Conservation (phyloP, 805 yeast species). For the Brettanomyces nanus region DNA sequence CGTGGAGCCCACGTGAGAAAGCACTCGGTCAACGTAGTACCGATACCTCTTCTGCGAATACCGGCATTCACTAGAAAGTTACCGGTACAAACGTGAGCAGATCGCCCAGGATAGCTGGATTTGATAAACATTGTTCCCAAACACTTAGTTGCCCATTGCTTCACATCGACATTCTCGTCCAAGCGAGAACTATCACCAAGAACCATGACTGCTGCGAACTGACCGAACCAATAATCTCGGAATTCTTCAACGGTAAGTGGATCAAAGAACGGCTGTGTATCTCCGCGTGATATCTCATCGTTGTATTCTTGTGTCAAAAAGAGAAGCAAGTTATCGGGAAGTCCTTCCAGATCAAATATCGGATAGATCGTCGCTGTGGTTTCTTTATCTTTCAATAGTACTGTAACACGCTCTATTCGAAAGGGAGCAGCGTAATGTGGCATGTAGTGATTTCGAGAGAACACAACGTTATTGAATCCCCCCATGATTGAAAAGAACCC, state of each 20-base stretch:
- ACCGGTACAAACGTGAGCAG: constrained; percentile 88
- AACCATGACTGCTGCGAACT: constrained; percentile 69
- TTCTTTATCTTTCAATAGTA: constrained; percentile 76
- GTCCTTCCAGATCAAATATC: constrained; percentile 50
- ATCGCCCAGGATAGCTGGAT: constrained; percentile 88
- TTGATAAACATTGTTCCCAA: constrained; percentile 79
- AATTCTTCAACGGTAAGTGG: constrained; percentile 69
- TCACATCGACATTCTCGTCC: constrained; percentile 30
- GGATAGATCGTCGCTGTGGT: constrained; percentile 94
- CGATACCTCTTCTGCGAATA: constrained; percentile 87
- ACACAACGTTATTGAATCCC: constrained; percentile 24
- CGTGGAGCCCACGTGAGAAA: constrained; percentile 86
- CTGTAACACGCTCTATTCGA: constrained; percentile 58
- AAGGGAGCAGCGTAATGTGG: constrained; percentile 23
- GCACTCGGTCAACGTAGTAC: constrained; percentile 75
- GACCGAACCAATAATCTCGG: constrained; percentile 80
- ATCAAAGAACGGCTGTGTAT: constrained; percentile 80
- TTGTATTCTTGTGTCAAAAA: constrained; percentile 89
- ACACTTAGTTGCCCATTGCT: constrained; percentile 90
- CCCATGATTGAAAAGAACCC: constrained; percentile 15
- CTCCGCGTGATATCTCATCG: constrained; percentile 85
- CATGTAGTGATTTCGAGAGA: constrained; percentile 23
- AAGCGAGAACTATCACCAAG: constrained; percentile 61
- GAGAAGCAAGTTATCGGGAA: constrained; percentile 72
- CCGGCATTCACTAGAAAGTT: constrained; percentile 88